These are phyloP conservation scores for Crassisporium funariophilum DNA, from an alignment of 768 basidiomycete genomes.

Conservation along the genomic window DNA sequence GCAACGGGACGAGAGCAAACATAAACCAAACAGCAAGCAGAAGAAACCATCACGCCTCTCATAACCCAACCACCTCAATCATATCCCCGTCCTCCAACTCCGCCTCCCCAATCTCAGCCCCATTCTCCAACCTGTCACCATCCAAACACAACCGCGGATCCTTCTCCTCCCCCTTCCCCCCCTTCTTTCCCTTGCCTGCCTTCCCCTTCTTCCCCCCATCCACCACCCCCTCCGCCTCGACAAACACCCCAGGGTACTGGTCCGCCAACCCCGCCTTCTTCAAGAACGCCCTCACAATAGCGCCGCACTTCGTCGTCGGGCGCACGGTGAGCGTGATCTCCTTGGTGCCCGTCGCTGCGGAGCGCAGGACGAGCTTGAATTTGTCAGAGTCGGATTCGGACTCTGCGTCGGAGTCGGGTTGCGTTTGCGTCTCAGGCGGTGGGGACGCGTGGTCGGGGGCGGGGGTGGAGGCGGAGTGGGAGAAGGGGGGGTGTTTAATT, in stretches of 20 bases:
- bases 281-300: conserved; percentile 75
- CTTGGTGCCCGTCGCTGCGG: conserved; percentile 46
- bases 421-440: conserved; percentile 10
- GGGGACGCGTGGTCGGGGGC: not conserved
- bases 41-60: conserved; percentile 10
- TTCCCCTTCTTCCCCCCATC: conserved; percentile 16
- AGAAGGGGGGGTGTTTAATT: conserved; percentile 9
- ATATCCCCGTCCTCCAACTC: conserved; percentile 82
- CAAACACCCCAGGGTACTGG: conserved; percentile 46
- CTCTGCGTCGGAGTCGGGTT: conserved; percentile 37
- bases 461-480: too few species aligned
- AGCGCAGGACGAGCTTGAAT: conserved; percentile 69
- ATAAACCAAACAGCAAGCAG: conserved; percentile 2
- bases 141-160: conserved; percentile 63
- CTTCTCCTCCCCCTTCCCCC: conserved; percentile 31
- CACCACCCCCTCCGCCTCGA: conserved; percentile 16
- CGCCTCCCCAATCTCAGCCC: conserved; percentile 60
- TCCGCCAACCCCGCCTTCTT: conserved; percentile 64
- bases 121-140: conserved; percentile 68
- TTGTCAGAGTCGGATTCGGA: conserved; percentile 52
- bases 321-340: conserved; percentile 70
- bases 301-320: conserved; percentile 72
- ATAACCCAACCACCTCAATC: conserved; percentile 72
- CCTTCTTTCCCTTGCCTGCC: conserved; percentile 30
- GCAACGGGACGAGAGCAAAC: conserved; percentile 6